These are phyloP conservation scores for Dryadomyces quercus-mongolicae DNA, from an alignment of 2,329 filamentous ascomycete species.

Conservation along the genomic window DNA sequence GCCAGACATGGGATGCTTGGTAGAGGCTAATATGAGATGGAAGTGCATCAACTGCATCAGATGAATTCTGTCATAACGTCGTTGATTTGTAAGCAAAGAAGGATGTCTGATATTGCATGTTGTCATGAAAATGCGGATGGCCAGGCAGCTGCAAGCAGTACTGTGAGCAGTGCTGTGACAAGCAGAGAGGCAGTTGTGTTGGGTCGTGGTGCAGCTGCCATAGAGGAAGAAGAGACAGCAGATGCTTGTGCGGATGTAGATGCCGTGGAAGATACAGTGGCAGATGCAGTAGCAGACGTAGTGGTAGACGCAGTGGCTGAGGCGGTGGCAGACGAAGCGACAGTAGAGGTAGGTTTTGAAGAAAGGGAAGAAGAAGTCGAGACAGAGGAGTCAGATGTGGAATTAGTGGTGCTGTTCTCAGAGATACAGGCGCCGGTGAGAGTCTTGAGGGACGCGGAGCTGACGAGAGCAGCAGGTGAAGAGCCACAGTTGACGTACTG, in stretches of 20 bases:
- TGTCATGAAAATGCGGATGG: too few relatives aligned
- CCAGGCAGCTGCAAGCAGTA: too few relatives aligned
- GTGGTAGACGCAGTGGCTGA: not conserved
- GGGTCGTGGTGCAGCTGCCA: not conserved
- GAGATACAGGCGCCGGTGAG: constrained; percentile 5
- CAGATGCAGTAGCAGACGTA: not conserved
- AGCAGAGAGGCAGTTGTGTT: not conserved
- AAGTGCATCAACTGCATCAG: too few relatives aligned
- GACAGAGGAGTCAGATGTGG: not conserved
- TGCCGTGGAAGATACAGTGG: not conserved
- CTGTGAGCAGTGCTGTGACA: not conserved
- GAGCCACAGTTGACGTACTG: constrained; percentile 39
- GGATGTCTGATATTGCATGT: too few relatives aligned
- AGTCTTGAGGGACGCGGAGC: constrained; percentile 5
- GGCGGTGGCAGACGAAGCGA: not conserved
- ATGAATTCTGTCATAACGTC: too few relatives aligned
- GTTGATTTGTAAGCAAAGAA: too few relatives aligned
- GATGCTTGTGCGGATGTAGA: not conserved
- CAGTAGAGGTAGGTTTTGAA: not conserved
- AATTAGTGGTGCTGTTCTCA: not conserved
- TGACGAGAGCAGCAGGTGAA: constrained; percentile 23
- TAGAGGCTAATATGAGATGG: too few relatives aligned
- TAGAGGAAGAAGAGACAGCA: not conserved
- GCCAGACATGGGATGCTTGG: too few relatives aligned
- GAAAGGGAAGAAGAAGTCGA: not conserved